These are phyloP conservation scores for Xylaria bambusicola DNA, from an alignment of 495 filamentous ascomycete genomes.

Conservation along the genomic window DNA sequence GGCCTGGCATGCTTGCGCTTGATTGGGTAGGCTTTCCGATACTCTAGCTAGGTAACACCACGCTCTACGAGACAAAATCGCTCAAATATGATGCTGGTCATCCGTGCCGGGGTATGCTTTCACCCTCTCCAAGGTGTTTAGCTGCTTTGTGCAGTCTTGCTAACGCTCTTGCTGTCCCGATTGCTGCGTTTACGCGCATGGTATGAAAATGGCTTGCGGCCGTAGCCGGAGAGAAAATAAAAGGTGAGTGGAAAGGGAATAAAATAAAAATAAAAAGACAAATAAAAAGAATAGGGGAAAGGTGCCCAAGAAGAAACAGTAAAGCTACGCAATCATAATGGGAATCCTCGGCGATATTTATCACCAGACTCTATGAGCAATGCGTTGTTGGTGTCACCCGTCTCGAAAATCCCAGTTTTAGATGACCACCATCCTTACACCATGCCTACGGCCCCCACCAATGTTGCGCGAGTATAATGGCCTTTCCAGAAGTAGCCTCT, in stretches of 20 bases:
- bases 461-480: constrained; percentile 1
- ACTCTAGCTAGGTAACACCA: constrained; percentile 15
- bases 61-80: constrained; percentile 4
- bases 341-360: constrained; percentile 9
- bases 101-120: constrained; percentile 6
- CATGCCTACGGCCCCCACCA: constrained; percentile 12
- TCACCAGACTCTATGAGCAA: constrained; percentile 19
- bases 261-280: constrained; percentile 14
- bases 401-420: constrained; percentile 10
- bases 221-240: background rate
- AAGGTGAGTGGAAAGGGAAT: constrained; percentile 1
- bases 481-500: constrained; percentile 16
- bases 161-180: constrained; percentile 5
- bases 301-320: constrained; percentile 10
- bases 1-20: constrained; percentile 14
- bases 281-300: constrained; percentile 15
- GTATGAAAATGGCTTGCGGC: constrained; percentile 8
- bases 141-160: constrained; percentile 9
- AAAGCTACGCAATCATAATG: constrained; percentile 14
- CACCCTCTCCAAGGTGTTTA: background rate
- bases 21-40: constrained; percentile 2
- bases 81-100: constrained; percentile 6
- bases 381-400: constrained; percentile 11
- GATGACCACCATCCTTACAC: constrained; percentile 4
- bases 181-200: constrained; percentile 9